Evolutionary conservation across 2,329 filamentous ascomycete species (phyloP), one percentile per base, ranked within the genome.

Genomic region (Talaromyces sp.): DNA sequence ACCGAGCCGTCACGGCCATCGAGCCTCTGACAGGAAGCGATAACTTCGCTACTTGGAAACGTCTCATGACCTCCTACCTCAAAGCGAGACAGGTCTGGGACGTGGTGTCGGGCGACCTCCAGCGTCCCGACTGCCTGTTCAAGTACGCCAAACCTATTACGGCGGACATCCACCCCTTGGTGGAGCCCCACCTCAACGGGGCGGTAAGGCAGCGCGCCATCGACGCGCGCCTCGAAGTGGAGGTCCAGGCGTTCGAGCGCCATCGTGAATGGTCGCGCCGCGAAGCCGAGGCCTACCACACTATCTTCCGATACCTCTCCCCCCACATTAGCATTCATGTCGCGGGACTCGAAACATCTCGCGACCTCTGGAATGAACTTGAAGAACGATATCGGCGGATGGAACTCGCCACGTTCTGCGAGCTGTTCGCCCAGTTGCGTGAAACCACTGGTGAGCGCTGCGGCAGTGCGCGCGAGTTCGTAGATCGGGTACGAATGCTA

Each of bases 261-360:
- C 39, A 43, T 9, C 39, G 47, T 49, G 39, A 49, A 49, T 49
- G 39, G 39, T 43, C 39, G 47, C 47, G 47, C 13, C 47, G 47
- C 5, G 47, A 49, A 43, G 47, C 37, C 37, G 47, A 49, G 30
- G 47, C 39, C 30, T 49, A 49, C 47, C 47, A 50, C 32, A 50
- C 32, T 13, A 39, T 39, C 17, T 51, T 46, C 49, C 49, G 49
- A 35, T 46, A 51, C 24, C 33, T 51, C 4, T 39, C 36, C 11
- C 36, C 36, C 35, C 16, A 39, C n/a, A 46, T 47, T 16, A 47
- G 44, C 19, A 37, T 47, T 14, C 44, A 37, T 27, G 30, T 37
- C 30, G 44, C 30, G 30, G 42, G 42, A 33, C 42, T 45, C 4
- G 42, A 45, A 29, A 33, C 42, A 11, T 45, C 42, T 19, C 29